phyloP scores from a whole-genome alignment of 208 protist species.

The Leishmania arabica region DNA sequence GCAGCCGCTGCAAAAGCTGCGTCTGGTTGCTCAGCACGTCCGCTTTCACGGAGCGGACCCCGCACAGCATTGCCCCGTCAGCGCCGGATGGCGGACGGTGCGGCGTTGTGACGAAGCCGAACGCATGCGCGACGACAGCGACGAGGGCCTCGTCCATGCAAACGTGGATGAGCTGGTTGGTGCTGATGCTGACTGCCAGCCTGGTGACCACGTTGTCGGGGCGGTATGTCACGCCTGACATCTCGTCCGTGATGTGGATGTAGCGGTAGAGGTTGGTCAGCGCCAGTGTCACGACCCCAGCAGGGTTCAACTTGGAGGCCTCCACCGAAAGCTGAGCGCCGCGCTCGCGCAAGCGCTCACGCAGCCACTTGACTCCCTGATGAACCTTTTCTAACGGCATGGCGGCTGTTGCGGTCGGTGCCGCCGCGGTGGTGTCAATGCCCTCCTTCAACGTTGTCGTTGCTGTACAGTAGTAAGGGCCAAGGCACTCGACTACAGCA shows the following conservation, averaged over 20 bases:
- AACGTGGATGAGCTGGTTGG: constrained; percentile 90
- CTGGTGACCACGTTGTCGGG: constrained; percentile 39
- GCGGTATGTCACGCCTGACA: constrained; percentile 31
- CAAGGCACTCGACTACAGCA: constrained; percentile 58
- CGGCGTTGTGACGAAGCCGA: constrained; percentile 17
- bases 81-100: constrained; percentile 14
- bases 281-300: constrained; percentile 33
- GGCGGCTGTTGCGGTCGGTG: background rate
- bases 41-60: constrained; percentile 28
- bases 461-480: constrained; percentile 13
- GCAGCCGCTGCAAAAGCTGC: constrained; percentile 55
- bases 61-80: constrained; percentile 15
- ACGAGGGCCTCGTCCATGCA: constrained; percentile 85
- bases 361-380: constrained; percentile 60
- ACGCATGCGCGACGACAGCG: constrained; percentile 52
- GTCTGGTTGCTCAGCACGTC: constrained; percentile 46
- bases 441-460: background rate
- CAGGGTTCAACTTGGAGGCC: constrained; percentile 28
- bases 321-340: constrained; percentile 51
- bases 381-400: constrained; percentile 27
- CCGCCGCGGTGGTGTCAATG: constrained; percentile 3
- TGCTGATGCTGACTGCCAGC: constrained; percentile 70
- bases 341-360: constrained; percentile 38
- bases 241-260: constrained; percentile 31
- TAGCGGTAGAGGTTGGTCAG: constrained; percentile 49